Base-by-base conservation (phyloP, 2,329 filamentous ascomycete species). In the Verticillium isaacii region DNA sequence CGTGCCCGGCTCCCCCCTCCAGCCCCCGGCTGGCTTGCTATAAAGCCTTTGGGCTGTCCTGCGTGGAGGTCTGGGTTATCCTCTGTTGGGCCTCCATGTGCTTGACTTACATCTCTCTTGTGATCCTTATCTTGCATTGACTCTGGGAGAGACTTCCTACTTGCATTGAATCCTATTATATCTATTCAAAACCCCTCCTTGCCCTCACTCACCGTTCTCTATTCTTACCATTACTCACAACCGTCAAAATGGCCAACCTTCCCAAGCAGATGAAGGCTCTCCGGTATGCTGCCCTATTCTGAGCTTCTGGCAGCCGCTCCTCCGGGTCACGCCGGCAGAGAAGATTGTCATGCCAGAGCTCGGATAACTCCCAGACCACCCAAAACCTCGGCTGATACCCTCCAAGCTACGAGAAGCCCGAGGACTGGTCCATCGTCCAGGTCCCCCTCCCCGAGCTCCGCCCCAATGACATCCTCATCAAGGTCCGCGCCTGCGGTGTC, bases 401-500 rank as follows among this genome's bases (percentile, higher is more conserved):
- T n/a, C 25, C 25, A 62, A 80, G 78, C 74, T 88, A 88, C 76
- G 82, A 85, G 74, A 83, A 87, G 80, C 85, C 85, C 54, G 78
- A 85, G 71, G 78, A 83, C 63, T 88, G 82, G 75, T 78, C 79
- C 66, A 81, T 89, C 63, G 85, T 89, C 66, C 77, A 85, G 12
- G 82, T 88, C 39, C 85, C 87, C 65, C 81, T 89, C 7, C 87
- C 87, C 23, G 80, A 77, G 66, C 74, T 88, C 66, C 82, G 85
- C 67, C 79, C 85, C 32, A 82, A 85, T 63, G 85, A 88, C 73
- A 77, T 88, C 66, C 75, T 87, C 68, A 81, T 89, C 74, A 87
- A 89, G 75, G 86, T 89, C 70, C 88, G 89, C 75, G 87, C 84
- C 61, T 87, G 84, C 67, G 85, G 85, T 77, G 84, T 88, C 64